phyloP scores from a whole-genome alignment of 2,329 filamentous ascomycete species.

The Fusarium buxicola region DNA sequence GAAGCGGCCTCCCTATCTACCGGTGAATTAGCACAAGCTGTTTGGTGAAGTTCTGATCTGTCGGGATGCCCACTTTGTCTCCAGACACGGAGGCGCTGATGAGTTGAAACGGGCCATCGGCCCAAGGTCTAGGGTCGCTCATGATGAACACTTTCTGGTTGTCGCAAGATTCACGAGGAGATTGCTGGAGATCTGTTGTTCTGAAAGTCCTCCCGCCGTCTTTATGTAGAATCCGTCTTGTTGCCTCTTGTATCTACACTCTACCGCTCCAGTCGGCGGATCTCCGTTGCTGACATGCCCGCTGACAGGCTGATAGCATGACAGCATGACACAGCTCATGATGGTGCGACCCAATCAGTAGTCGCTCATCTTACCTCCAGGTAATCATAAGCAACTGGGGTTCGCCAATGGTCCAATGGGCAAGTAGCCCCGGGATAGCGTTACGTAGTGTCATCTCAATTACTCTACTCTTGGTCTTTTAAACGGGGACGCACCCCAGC shows the following conservation, averaged over 20 bases:
- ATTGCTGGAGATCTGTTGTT: background rate
- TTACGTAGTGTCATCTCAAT: too few species aligned
- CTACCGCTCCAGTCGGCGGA: too few species aligned
- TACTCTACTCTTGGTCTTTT: background rate
- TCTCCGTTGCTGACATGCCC: background rate
- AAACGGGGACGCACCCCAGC: background rate
- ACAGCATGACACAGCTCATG: background rate
- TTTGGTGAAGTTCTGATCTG: accelerated
- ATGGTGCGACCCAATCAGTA: slow-evolving; percentile 1
- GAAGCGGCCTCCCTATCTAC: slow-evolving; percentile 33
- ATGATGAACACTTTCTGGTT: too few species aligned
- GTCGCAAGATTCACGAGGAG: too few species aligned
- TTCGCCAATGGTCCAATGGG: too few species aligned
- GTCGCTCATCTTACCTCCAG: background rate
- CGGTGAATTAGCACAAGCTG: background rate
- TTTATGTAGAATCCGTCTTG: background rate
- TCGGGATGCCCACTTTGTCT: slow-evolving; percentile 31
- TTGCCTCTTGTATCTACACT: background rate
- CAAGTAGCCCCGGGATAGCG: too few species aligned
- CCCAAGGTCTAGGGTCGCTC: slow-evolving; percentile 45
- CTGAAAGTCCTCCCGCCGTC: background rate
- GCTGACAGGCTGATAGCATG: too few species aligned
- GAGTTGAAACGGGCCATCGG: slow-evolving; percentile 50
- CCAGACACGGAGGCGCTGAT: slow-evolving; percentile 44
- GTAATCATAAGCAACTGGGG: slow-evolving; percentile 4